Evolutionary conservation across 352 stramenopile species (phyloP).

Genomic region (Phytophthora chlamydospora): DNA sequence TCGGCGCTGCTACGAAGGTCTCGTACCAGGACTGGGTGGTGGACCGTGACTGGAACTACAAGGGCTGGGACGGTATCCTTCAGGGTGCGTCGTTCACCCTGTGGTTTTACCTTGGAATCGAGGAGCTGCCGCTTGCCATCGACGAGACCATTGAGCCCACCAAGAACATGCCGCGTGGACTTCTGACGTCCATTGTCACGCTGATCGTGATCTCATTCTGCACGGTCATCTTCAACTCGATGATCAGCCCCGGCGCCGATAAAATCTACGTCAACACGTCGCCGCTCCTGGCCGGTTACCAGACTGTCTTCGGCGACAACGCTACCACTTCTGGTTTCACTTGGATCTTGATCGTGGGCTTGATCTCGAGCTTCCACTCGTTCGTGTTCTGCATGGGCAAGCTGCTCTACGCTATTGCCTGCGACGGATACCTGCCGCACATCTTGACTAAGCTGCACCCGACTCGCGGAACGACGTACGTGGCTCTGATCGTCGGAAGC

Average conservation of each 20-base stretch:
- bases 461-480: conserved; percentile 48
- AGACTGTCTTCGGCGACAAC: conserved; percentile 65
- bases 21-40: conserved; percentile 61
- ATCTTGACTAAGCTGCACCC: conserved; percentile 59
- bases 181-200: conserved; percentile 56
- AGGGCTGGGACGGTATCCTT: conserved; percentile 50
- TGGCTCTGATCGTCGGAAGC: conserved; percentile 48
- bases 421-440: conserved; percentile 60
- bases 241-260: conserved; percentile 55
- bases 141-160: conserved; percentile 67
- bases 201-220: conserved; percentile 61
- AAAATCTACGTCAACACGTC: conserved; percentile 50
- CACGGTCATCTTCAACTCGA: conserved; percentile 67
- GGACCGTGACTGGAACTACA: conserved; percentile 65
- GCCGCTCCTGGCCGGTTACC: conserved; percentile 59
- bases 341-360: conserved; percentile 63
- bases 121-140: conserved; percentile 65
- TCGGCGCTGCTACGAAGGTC: conserved; percentile 52
- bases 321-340: conserved; percentile 58
- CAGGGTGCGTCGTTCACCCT: conserved; percentile 64
- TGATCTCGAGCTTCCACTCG: conserved; percentile 72
- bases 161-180: conserved; percentile 64
- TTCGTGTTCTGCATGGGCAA: conserved; percentile 79
- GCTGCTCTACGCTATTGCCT: conserved; percentile 62
- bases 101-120: conserved; percentile 74